These are phyloP conservation scores for Taiozyma sp. DNA, from an alignment of 1,139 yeast genomes.

Conservation along the genomic window DNA sequence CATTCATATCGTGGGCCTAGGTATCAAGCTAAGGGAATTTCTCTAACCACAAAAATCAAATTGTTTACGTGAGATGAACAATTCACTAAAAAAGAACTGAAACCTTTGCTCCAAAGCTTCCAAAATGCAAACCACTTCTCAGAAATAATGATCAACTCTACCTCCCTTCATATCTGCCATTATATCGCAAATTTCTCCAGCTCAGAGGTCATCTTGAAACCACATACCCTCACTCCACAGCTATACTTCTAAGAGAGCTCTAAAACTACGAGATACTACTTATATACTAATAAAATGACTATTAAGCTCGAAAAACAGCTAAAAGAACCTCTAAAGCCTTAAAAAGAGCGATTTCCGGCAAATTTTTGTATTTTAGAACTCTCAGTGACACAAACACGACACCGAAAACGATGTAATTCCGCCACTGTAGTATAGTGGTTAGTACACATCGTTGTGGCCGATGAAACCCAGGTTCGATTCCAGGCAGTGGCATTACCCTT, in stretches of 20 bases:
- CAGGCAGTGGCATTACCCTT: constrained; percentile 31
- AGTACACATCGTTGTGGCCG: constrained; percentile 43
- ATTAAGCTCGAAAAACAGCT: no score
- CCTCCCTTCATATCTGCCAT: background rate
- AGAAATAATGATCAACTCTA: background rate
- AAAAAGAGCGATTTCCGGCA: no score
- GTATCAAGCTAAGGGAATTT: constrained; percentile 7
- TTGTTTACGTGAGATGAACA: no score
- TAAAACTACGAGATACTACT: background rate
- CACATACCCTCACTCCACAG: background rate
- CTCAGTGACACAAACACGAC: background rate
- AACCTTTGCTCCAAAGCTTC: background rate
- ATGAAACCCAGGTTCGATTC: constrained; percentile 39
- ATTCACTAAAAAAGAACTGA: no score
- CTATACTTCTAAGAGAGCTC: background rate
- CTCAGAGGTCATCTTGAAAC: background rate
- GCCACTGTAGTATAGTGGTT: constrained; percentile 39
- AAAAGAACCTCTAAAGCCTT: no score
- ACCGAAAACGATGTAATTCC: background rate
- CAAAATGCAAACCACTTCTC: background rate
- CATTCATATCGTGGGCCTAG: constrained; percentile 9
- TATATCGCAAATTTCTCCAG: background rate
- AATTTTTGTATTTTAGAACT: background rate
- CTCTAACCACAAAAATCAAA: background rate
- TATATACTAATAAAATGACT: background rate